phyloP scores from a whole-genome alignment of 495 filamentous ascomycete species.

The Xylaria nigripes region DNA sequence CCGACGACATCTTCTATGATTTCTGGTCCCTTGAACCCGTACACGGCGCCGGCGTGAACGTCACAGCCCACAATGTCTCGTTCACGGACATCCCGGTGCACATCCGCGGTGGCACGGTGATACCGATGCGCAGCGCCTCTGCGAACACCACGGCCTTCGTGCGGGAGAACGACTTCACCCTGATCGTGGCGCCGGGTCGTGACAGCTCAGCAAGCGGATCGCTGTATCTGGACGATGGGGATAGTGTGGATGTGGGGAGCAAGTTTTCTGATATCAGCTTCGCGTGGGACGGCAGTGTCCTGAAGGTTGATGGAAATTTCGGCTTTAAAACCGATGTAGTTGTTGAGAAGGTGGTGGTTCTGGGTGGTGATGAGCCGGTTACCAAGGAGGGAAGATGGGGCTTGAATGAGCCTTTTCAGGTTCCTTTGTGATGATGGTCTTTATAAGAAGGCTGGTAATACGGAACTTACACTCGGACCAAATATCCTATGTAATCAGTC shows the following conservation, averaged over 20 bases:
- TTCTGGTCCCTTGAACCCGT: constrained; percentile 55
- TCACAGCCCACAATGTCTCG: constrained; percentile 44
- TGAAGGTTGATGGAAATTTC: constrained; percentile 43
- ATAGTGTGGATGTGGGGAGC: constrained; percentile 42
- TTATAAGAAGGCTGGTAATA: neutral
- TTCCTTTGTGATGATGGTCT: neutral
- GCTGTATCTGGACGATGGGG: constrained; percentile 55
- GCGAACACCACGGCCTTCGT: constrained; percentile 65
- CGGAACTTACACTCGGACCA: neutral
- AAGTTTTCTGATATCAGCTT: constrained; percentile 42
- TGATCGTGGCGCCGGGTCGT: constrained; percentile 55
- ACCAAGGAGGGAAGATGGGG: constrained; percentile 11
- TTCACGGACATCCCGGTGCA: constrained; percentile 67
- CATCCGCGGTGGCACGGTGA: constrained; percentile 59
- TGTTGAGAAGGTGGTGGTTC: constrained; percentile 43
- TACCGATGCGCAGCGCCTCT: constrained; percentile 53
- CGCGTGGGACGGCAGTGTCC: constrained; percentile 33
- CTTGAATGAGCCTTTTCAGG: constrained; percentile 13
- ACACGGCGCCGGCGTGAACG: constrained; percentile 41
- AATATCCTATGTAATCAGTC: no score
- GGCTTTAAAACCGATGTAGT: constrained; percentile 39
- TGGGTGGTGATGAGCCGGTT: constrained; percentile 25
- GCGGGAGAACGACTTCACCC: constrained; percentile 55
- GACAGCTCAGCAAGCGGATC: constrained; percentile 32
- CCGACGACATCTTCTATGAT: constrained; percentile 69